Evolutionary conservation across 306 rosid species (phyloP).

Genomic region (Trifolium dubium): DNA sequence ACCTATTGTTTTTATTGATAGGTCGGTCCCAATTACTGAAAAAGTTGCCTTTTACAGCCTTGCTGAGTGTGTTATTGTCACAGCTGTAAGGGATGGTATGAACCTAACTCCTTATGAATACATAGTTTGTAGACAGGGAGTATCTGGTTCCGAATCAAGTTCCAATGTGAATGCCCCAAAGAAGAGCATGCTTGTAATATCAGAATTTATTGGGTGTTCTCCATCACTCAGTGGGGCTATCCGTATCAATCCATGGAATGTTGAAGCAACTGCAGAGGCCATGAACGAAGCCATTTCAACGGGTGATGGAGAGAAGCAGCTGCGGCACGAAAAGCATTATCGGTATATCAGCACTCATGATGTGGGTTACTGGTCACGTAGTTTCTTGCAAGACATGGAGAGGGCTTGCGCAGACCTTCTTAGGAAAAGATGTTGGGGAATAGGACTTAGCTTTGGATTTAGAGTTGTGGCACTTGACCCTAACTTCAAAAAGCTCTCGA

Average conservation of each 20-base stretch:
- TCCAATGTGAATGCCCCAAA: slow-evolving; percentile 53
- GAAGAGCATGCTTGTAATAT: slow-evolving; percentile 85
- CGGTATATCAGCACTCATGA: slow-evolving; percentile 75
- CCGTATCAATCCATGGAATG: slow-evolving; percentile 81
- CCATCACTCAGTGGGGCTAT: slow-evolving; percentile 88
- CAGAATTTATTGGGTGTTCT: slow-evolving; percentile 87
- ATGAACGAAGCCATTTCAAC: slow-evolving; percentile 72
- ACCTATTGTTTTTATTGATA: slow-evolving; percentile 65
- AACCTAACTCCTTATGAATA: slow-evolving; percentile 84
- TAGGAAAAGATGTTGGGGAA: slow-evolving; percentile 75
- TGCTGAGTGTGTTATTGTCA: slow-evolving; percentile 84
- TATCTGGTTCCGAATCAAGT: slow-evolving; percentile 55
- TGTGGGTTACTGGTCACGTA: slow-evolving; percentile 82
- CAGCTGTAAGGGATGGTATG: slow-evolving; percentile 92
- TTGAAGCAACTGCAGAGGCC: slow-evolving; percentile 79
- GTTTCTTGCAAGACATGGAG: slow-evolving; percentile 86
- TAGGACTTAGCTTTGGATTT: slow-evolving; percentile 79
- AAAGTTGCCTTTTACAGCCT: slow-evolving; percentile 73
- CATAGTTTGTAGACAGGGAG: slow-evolving; percentile 76
- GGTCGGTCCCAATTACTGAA: slow-evolving; percentile 62
- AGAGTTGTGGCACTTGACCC: slow-evolving; percentile 88
- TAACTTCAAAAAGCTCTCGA: slow-evolving; percentile 72
- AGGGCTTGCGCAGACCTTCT: slow-evolving; percentile 75
- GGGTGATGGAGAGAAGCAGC: slow-evolving; percentile 64
- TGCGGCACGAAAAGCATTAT: slow-evolving; percentile 82